These are phyloP conservation scores for Pseudogymnoascus sp. DNA, from an alignment of 2,329 filamentous ascomycete genomes.

Conservation along the genomic window DNA sequence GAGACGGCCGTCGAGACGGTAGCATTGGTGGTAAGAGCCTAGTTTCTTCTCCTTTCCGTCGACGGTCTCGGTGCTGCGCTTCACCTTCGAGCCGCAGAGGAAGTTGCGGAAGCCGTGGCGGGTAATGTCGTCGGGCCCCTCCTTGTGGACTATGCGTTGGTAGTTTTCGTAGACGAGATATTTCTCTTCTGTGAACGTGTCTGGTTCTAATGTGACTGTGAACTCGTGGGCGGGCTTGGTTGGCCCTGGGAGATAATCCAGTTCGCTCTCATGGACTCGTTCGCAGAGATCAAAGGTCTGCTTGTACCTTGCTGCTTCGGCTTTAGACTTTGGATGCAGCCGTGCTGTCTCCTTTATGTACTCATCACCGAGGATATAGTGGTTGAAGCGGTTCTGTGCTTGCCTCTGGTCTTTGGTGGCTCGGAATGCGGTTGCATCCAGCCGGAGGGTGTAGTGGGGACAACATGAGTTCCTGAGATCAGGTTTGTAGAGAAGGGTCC, in stretches of 20 bases:
- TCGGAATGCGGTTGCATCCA: conserved; percentile 58
- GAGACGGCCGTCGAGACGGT: conserved; percentile 65
- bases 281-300: conserved; percentile 59
- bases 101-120: conserved; percentile 60
- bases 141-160: conserved; percentile 64
- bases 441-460: conserved; percentile 77
- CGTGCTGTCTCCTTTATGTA: conserved; percentile 58
- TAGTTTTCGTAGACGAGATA: conserved; percentile 66
- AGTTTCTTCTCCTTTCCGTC: conserved; percentile 48
- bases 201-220: conserved; percentile 60
- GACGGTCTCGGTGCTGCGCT: conserved; percentile 34
- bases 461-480: conserved; percentile 78
- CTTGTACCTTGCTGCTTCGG: conserved; percentile 54
- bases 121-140: conserved; percentile 51
- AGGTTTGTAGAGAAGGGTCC: conserved; percentile 65
- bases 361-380: conserved; percentile 56
- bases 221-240: conserved; percentile 56
- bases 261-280: conserved; percentile 63
- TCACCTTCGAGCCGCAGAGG: conserved; percentile 62
- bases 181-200: conserved; percentile 69
- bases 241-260: conserved; percentile 32
- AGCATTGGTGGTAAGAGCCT: conserved; percentile 76
- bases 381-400: conserved; percentile 68
- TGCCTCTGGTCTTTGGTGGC: conserved; percentile 66
- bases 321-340: conserved; percentile 58